Evolutionary conservation across 2,329 filamentous ascomycete species (phyloP).

Genomic region (Penicillium psychrosexuale): DNA sequence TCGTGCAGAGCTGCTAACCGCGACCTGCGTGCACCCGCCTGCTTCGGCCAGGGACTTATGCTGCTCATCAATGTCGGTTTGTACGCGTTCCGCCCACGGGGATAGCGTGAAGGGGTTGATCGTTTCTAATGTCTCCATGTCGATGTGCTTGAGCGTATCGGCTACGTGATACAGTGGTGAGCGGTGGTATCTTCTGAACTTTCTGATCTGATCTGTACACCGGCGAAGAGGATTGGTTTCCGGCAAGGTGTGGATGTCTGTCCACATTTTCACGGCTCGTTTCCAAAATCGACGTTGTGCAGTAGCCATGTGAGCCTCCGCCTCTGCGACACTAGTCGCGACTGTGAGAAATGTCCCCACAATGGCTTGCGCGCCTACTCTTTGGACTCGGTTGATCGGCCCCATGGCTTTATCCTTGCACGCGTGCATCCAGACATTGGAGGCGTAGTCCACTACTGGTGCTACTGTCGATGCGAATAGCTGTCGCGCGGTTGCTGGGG

Average conservation of each 20-base stretch:
- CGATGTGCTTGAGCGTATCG: too few species aligned
- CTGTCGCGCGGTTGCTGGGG: slow-evolving; percentile 16
- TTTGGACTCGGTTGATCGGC: slow-evolving; percentile 20
- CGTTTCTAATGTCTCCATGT: too few species aligned
- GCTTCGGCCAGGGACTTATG: too few species aligned
- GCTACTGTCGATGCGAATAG: slow-evolving; percentile 20
- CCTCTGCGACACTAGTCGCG: slow-evolving; percentile 20
- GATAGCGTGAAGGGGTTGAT: too few species aligned
- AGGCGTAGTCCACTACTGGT: slow-evolving; percentile 25
- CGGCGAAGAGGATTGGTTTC: slow-evolving; percentile 13
- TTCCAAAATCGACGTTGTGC: slow-evolving; percentile 13
- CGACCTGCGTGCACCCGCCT: too few species aligned
- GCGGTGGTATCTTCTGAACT: neutral
- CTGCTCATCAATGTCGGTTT: too few species aligned
- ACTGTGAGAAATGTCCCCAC: slow-evolving; percentile 21
- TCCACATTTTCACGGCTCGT: slow-evolving; percentile 15
- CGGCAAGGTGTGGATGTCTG: slow-evolving; percentile 8
- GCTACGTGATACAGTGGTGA: too few species aligned
- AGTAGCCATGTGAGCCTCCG: slow-evolving; percentile 18
- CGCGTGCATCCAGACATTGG: slow-evolving; percentile 22
- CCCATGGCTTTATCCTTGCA: slow-evolving; percentile 10
- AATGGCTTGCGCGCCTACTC: slow-evolving; percentile 23
- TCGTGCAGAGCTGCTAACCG: too few species aligned
- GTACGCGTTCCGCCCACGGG: too few species aligned
- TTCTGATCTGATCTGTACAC: neutral